Evolutionary conservation across 805 yeast species (phyloP).

Genomic region (Zygoascus ofunaensis): DNA sequence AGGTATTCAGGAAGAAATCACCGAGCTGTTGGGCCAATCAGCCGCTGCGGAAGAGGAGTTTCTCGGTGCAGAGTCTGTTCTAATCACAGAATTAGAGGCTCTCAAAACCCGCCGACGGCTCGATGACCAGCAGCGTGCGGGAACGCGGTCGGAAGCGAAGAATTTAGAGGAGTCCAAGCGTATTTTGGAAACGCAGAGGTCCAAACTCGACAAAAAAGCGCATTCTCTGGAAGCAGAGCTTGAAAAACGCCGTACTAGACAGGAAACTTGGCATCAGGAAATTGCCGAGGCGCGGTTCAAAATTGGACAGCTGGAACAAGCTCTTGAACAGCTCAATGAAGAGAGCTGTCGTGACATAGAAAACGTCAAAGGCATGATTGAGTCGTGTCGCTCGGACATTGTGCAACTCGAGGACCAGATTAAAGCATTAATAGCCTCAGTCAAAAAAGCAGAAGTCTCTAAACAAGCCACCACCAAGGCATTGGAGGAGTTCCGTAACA

Average conservation of each 20-base stretch:
- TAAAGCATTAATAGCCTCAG: conserved; percentile 4
- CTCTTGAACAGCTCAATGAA: conserved; percentile 6
- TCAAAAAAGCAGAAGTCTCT: conserved; percentile 9
- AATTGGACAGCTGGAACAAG: conserved; percentile 10
- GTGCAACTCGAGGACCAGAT: conserved; percentile 15
- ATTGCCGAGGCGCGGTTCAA: conserved; percentile 15
- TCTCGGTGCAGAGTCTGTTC: conserved; percentile 16
- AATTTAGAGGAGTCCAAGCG: conserved; percentile 30
- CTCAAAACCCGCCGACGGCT: conserved; percentile 23
- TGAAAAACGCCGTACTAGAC: conserved; percentile 8
- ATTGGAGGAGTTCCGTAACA: conserved; percentile 10
- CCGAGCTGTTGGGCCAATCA: conserved; percentile 20
- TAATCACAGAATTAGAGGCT: conserved; percentile 23
- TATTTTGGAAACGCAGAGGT: conserved; percentile 27
- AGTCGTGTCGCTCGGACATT: conserved; percentile 12
- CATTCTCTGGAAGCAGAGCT: conserved; percentile 15
- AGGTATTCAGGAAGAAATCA: conserved; percentile 26
- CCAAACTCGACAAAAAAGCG: conserved; percentile 23
- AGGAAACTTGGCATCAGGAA: conserved; percentile 18
- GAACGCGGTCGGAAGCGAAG: conserved; percentile 29
- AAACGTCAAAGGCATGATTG: conserved; percentile 9
- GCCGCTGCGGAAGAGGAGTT: conserved; percentile 25
- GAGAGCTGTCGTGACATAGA: conserved; percentile 9
- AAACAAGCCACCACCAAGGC: conserved; percentile 8
- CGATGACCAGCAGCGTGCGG: conserved; percentile 27